Evolutionary conservation across 2,329 filamentous ascomycete species (phyloP), one percentile per base, ranked within the genome.

Genomic region (Penicillium sclerotigenum): DNA sequence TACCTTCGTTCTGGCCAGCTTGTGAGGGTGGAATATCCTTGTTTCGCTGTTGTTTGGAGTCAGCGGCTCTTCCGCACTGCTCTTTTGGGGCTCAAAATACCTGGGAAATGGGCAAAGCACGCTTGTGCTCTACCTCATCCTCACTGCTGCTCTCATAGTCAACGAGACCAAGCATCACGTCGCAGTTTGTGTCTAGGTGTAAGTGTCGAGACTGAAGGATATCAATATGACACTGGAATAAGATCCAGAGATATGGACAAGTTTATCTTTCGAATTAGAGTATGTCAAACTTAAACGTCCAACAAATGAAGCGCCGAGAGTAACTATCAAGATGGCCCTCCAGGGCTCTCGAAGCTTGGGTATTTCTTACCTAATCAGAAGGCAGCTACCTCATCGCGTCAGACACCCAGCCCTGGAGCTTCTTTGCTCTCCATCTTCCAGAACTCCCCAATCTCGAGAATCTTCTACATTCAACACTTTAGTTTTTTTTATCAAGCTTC

Each of bases 111-210:
- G 48, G 53, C 26, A 50, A 48, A 55, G 57, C 47, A 33, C 54
- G 26, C 42, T 64, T 56, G 26, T 50, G 43, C 18, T 66, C 63
- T 42, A 64, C 63, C 52, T 79, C 76, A 52, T 78, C 76, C 42
- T 78, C 77, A 57, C 74, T 77, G 60, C 76, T 79, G 59, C 75
- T 79, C 43, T 72, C 73, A 61, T 79, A 79, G 34, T 67, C 71
- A 24, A 65, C 74, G 16, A 79, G 71, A 31, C 71, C 73, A 40
- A 76, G 67, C 75, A 77, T 76, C 46, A 59, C 65, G 40, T 42
- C 53, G 54, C 54, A 36, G 34, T 52, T 49, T 22, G 43, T 38
- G 31, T 26, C 28, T 18, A 14, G 18, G 31, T 24, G 31, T 16
- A 22, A 34, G 26, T 34, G 40, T 56, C 43, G 36, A 59, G 38